These are phyloP conservation scores for Coemansia sp. DNA, from an alignment of 192 early-diverging fungal genomes.

Conservation along the genomic window DNA sequence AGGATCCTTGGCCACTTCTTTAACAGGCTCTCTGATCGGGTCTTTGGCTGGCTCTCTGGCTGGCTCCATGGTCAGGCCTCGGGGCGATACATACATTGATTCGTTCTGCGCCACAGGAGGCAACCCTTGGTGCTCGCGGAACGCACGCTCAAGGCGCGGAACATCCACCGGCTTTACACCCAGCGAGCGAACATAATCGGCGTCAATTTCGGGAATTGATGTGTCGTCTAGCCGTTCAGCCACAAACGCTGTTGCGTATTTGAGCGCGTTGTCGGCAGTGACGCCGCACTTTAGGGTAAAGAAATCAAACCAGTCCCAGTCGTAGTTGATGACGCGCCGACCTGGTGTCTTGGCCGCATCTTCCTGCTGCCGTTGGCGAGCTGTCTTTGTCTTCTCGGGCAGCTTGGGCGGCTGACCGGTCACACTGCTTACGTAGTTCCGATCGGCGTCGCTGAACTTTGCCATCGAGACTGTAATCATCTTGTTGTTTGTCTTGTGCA, in stretches of 20 bases:
- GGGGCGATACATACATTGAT: neutral
- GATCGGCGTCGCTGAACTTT: constrained; percentile 67
- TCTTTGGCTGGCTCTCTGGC: constrained; percentile 34
- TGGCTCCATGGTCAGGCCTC: constrained; percentile 9
- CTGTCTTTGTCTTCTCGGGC: constrained; percentile 29
- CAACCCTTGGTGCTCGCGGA: constrained; percentile 48
- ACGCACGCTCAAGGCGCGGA: constrained; percentile 64
- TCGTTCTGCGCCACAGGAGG: constrained; percentile 9
- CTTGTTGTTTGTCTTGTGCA: constrained; percentile 94
- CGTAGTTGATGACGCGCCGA: constrained; percentile 56
- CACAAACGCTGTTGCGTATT: constrained; percentile 82
- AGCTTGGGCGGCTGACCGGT: constrained; percentile 17
- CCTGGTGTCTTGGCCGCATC: constrained; percentile 44
- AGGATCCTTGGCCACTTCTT: neutral
- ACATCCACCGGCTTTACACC: constrained; percentile 86
- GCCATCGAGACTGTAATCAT: constrained; percentile 89
- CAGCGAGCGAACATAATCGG: constrained; percentile 69
- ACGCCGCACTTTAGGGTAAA: constrained; percentile 79
- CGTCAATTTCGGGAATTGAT: constrained; percentile 71
- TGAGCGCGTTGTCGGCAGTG: constrained; percentile 69
- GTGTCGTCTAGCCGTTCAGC: constrained; percentile 81
- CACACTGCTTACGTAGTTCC: constrained; percentile 27
- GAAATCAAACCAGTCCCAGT: constrained; percentile 91
- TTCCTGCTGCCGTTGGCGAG: constrained; percentile 50
- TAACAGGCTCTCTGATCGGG: neutral